phyloP scores from a whole-genome alignment of 1,284 basidiomycete genomes.

The Spongiforma sp. region DNA sequence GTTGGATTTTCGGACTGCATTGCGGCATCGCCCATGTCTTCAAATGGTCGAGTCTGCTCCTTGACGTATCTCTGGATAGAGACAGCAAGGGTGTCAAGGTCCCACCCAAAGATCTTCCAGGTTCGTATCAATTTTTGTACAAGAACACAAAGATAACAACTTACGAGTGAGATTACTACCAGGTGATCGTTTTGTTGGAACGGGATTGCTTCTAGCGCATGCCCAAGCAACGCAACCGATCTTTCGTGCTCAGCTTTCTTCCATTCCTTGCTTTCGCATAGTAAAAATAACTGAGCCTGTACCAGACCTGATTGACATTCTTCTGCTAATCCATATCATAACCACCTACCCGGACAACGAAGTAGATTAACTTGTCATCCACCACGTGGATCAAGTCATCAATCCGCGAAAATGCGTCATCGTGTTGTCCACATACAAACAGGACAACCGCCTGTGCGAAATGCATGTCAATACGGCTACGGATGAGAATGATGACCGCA shows the following conservation, averaged over 20 bases:
- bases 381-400: background rate
- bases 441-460: background rate
- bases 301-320: background rate
- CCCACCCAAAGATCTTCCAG: constrained; percentile 13
- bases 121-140: too few species aligned
- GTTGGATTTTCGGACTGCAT: background rate
- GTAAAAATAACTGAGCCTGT: background rate
- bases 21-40: background rate
- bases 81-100: background rate
- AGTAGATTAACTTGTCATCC: background rate
- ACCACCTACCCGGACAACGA: background rate
- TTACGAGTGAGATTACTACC: background rate
- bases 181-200: background rate
- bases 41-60: background rate
- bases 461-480: background rate
- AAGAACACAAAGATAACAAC: too few species aligned
- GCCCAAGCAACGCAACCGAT: background rate
- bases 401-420: background rate
- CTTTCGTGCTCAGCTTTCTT: background rate
- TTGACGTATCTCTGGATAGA: background rate
- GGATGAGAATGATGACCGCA: background rate
- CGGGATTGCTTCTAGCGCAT: background rate
- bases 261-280: background rate
- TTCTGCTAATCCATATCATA: background rate
- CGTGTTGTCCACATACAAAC: background rate